phyloP scores from a whole-genome alignment of 441 rosid species.

The Aquilaria agallochum region DNA sequence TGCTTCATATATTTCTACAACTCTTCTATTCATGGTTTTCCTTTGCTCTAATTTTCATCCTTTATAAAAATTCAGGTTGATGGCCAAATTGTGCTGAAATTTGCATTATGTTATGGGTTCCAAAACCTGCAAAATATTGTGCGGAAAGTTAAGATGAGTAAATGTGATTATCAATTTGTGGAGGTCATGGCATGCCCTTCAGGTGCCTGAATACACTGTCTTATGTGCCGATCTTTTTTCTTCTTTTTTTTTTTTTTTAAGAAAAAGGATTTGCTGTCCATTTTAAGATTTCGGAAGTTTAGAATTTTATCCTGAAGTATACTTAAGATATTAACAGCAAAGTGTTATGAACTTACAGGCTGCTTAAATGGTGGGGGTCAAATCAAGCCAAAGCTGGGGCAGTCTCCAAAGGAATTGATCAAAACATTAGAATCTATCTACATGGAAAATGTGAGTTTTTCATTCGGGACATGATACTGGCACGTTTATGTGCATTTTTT shows the following conservation, averaged over 20 bases:
- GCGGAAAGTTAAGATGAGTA: conserved; percentile 64
- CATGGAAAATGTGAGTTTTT: conserved; percentile 63
- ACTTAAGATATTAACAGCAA: neutral
- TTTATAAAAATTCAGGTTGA: conserved; percentile 45
- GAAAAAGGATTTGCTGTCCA: neutral
- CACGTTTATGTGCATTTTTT: neutral
- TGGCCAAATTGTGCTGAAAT: conserved; percentile 66
- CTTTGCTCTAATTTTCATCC: neutral
- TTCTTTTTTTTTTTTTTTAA: neutral
- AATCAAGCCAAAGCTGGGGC: conserved; percentile 82
- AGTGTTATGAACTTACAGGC: conserved; percentile 32
- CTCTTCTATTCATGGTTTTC: neutral
- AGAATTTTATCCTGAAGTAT: neutral
- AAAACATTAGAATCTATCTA: conserved; percentile 55
- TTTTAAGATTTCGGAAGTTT: conserved; percentile 1
- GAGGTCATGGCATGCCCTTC: conserved; percentile 99
- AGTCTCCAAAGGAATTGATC: conserved; percentile 78
- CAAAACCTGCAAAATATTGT: conserved; percentile 89
- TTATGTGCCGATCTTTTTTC: neutral
- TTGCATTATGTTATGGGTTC: conserved; percentile 91
- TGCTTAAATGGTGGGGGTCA: conserved; percentile 97
- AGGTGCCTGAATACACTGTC: conserved; percentile 33
- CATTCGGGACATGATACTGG: neutral
- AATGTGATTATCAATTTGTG: conserved; percentile 87
- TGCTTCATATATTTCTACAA: too few relatives aligned